phyloP scores from a whole-genome alignment of 2,329 filamentous ascomycete species.

The Beauveria pseudobassiana region DNA sequence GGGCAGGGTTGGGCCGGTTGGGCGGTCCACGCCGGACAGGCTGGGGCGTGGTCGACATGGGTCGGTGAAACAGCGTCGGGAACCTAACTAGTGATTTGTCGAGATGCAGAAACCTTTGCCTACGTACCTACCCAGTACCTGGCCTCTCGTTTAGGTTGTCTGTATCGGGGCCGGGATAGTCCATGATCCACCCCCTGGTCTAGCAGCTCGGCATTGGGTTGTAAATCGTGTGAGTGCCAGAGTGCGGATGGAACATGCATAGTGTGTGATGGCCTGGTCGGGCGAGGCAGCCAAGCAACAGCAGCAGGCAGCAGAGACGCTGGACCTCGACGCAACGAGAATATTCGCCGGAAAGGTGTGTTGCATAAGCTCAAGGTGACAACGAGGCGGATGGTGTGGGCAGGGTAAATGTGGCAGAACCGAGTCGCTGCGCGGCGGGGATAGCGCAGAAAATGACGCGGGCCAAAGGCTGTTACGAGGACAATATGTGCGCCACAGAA shows the following conservation, averaged over 20 bases:
- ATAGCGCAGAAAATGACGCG: background rate
- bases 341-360: background rate
- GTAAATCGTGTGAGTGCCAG: background rate
- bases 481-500: background rate
- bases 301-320: background rate
- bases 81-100: too few species aligned
- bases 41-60: background rate
- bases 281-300: background rate
- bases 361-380: background rate
- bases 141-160: background rate
- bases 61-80: background rate
- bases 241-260: background rate
- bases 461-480: background rate
- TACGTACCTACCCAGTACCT: too few species aligned
- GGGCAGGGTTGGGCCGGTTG: background rate
- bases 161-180: background rate
- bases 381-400: background rate
- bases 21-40: background rate
- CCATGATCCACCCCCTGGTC: background rate
- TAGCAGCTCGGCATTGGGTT: background rate
- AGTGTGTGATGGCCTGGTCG: background rate
- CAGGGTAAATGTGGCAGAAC: constrained; percentile 5
- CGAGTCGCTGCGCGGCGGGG: background rate
- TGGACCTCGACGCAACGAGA: background rate
- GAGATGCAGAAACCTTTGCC: too few species aligned